Evolutionary conservation across 495 filamentous ascomycete genomes (phyloP).

Genomic region (Letharia lupina): DNA sequence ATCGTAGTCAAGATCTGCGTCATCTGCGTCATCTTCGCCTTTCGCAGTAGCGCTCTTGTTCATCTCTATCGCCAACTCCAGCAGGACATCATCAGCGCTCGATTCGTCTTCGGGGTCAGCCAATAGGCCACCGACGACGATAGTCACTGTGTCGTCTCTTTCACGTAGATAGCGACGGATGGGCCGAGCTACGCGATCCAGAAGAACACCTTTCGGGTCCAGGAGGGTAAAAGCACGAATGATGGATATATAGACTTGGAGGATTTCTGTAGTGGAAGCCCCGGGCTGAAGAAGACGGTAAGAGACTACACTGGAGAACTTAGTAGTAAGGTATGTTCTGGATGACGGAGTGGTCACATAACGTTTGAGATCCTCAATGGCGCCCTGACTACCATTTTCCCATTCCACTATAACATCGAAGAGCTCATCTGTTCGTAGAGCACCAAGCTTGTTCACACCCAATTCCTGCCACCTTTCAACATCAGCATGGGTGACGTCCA

Average conservation of each 20-base stretch:
- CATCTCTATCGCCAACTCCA: constrained; percentile 70
- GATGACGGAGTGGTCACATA: constrained; percentile 50
- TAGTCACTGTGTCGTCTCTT: constrained; percentile 85
- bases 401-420: constrained; percentile 85
- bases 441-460: constrained; percentile 66
- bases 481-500: constrained; percentile 47
- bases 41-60: constrained; percentile 47
- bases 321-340: constrained; percentile 55
- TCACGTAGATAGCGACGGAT: constrained; percentile 82
- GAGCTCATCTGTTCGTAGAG: constrained; percentile 68
- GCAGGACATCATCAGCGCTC: constrained; percentile 44
- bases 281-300: constrained; percentile 79
- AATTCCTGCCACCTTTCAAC: constrained; percentile 76
- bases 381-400: constrained; percentile 63
- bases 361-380: constrained; percentile 67
- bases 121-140: constrained; percentile 79
- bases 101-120: constrained; percentile 51
- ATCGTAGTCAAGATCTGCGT: constrained; percentile 68
- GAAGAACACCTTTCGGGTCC: constrained; percentile 82
- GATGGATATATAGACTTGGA: constrained; percentile 84
- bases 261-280: constrained; percentile 77
- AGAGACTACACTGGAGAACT: constrained; percentile 59
- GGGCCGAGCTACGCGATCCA: constrained; percentile 74
- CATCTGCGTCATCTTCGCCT: constrained; percentile 45
- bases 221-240: constrained; percentile 84